Conservation (phyloP, 495 filamentous ascomycete species). For the Xylaria curta region DNA sequence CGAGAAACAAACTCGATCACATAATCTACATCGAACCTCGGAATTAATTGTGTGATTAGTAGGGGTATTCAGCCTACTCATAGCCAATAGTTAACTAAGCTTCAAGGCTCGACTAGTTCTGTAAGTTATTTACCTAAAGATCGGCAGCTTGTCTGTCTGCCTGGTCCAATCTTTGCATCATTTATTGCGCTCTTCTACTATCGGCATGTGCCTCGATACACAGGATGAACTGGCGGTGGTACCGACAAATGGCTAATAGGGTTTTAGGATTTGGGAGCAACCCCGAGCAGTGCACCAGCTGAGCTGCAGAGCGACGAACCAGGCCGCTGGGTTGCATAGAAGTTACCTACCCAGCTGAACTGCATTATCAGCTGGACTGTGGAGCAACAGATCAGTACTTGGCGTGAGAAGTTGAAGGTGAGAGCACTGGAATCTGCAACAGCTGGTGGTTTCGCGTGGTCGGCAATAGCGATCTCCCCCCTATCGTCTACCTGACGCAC, state of each 20-base stretch:
- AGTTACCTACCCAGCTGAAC: constrained; percentile 10
- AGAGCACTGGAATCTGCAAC: constrained; percentile 6
- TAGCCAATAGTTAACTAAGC: neutral
- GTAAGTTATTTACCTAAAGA: neutral
- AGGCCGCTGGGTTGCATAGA: constrained; percentile 5
- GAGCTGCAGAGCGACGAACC: constrained; percentile 18
- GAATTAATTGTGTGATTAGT: neutral
- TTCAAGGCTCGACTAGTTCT: neutral
- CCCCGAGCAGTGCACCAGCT: constrained; percentile 16
- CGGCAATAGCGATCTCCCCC: neutral
- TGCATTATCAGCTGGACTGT: constrained; percentile 21
- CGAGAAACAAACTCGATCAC: neutral
- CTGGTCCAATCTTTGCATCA: neutral
- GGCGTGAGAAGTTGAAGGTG: constrained; percentile 1
- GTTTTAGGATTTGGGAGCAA: constrained; percentile 11
- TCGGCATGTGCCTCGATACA: neutral
- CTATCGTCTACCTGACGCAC: neutral
- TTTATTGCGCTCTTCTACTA: neutral
- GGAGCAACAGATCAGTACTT: neutral
- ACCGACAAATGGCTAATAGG: constrained; percentile 9
- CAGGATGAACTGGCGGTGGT: neutral
- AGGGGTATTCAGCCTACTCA: neutral
- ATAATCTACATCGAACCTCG: neutral
- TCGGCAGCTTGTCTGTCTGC: neutral
- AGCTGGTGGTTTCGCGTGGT: neutral